Percentiles rank a stretch among this genome's conserved stretches.
Conservation (phyloP, 2,329 filamentous ascomycete species). For the Sclerotinia nivalis region DNA sequence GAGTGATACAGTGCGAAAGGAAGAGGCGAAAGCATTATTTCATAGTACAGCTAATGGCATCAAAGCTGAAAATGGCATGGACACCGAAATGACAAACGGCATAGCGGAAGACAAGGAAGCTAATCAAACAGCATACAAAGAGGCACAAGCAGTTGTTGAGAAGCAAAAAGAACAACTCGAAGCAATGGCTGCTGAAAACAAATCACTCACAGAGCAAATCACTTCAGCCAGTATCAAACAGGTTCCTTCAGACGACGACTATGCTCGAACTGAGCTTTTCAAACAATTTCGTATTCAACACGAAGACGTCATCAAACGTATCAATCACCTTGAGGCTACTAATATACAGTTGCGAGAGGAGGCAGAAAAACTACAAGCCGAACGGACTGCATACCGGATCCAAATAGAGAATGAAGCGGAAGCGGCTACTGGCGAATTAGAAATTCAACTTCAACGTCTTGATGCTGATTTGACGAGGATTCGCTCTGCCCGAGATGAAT, state of each 20-base stretch:
- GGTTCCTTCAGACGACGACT: constrained; percentile 87
- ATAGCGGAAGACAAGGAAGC: constrained; percentile 60
- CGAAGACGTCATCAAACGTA: constrained; percentile 86
- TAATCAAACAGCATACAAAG: constrained; percentile 73
- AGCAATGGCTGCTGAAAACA: constrained; percentile 74
- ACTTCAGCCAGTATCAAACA: constrained; percentile 68
- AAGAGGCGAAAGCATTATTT: constrained; percentile 85
- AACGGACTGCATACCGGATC: constrained; percentile 77
- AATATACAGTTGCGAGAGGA: constrained; percentile 85
- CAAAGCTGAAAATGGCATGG: constrained; percentile 48
- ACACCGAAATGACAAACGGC: constrained; percentile 49
- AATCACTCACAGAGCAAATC: constrained; percentile 73
- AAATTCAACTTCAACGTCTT: constrained; percentile 75
- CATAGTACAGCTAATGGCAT: constrained; percentile 43
- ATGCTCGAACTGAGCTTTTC: constrained; percentile 88
- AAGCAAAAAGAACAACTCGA: constrained; percentile 91
- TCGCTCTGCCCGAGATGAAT: constrained; percentile 79
- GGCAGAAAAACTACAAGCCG: constrained; percentile 79
- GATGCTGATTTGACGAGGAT: constrained; percentile 87
- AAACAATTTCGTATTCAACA: constrained; percentile 87
- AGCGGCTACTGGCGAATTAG: constrained; percentile 70
- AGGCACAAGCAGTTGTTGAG: constrained; percentile 70
- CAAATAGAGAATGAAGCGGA: constrained; percentile 82
- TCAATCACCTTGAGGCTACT: constrained; percentile 87
- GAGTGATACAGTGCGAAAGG: constrained; percentile 84